phyloP scores from a whole-genome alignment of 2,329 filamentous ascomycete species.

The Epichloe aotearoae region DNA sequence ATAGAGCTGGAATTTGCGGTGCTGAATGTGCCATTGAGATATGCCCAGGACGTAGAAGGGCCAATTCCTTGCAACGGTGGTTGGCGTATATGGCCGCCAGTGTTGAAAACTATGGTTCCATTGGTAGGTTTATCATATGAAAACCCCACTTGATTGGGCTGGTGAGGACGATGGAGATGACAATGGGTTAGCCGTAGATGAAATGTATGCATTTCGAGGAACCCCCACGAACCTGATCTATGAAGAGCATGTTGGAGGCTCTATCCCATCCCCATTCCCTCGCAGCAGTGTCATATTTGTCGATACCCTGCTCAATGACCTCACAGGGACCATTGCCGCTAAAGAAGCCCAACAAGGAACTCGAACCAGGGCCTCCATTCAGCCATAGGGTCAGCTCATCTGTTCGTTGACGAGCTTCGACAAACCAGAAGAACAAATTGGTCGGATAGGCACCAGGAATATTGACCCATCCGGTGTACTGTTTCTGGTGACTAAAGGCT shows the following conservation, averaged over 20 bases:
- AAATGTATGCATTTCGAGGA: conserved; percentile 8
- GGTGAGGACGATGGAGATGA: conserved; percentile 2
- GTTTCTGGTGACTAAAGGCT: conserved; percentile 49
- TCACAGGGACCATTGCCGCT: conserved; percentile 43
- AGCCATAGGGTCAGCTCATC: conserved; percentile 45
- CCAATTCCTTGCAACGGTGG: conserved; percentile 11
- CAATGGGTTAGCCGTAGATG: not conserved
- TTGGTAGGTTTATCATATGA: conserved; percentile 53
- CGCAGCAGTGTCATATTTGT: conserved; percentile 40
- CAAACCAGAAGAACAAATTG: conserved; percentile 39
- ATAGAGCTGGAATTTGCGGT: conserved; percentile 35
- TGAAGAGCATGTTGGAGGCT: conserved; percentile 40
- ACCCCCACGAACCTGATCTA: conserved; percentile 33
- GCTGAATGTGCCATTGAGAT: conserved; percentile 53
- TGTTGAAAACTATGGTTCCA: conserved; percentile 39
- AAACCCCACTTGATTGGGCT: conserved; percentile 59
- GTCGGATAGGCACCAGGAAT: conserved; percentile 42
- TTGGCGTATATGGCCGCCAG: conserved; percentile 21
- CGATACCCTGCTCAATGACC: conserved; percentile 31
- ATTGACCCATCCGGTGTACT: conserved; percentile 57
- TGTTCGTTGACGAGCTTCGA: conserved; percentile 30
- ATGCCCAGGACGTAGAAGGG: conserved; percentile 17
- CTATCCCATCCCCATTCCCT: conserved; percentile 55
- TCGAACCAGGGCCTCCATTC: conserved; percentile 53
- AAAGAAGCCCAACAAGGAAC: conserved; percentile 53